phyloP scores from a whole-genome alignment of 495 filamentous ascomycete species.

The Penicillium verhagenii region DNA sequence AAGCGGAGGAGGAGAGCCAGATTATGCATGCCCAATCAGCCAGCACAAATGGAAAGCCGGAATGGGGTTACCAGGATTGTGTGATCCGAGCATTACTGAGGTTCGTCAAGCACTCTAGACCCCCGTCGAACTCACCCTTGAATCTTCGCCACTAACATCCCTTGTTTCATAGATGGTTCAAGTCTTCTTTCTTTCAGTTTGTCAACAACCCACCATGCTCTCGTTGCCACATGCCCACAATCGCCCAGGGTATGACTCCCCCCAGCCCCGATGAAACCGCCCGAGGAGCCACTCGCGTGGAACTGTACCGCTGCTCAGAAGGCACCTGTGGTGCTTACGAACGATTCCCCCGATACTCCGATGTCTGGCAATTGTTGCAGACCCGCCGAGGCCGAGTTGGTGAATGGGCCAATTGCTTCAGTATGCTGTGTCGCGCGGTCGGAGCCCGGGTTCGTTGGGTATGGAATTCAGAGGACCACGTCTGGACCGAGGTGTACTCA shows the following conservation, averaged over 20 bases:
- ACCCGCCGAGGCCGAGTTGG: conserved; percentile 81
- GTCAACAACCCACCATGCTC: conserved; percentile 92
- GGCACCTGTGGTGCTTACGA: conserved; percentile 70
- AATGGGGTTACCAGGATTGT: conserved; percentile 99
- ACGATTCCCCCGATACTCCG: conserved; percentile 90
- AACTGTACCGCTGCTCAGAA: conserved; percentile 82
- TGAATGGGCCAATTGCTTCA: conserved; percentile 99
- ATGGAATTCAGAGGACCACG: conserved; percentile 96
- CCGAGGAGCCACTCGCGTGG: conserved; percentile 79
- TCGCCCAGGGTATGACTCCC: conserved; percentile 74
- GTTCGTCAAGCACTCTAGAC: conserved; percentile 33
- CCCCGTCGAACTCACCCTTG: conserved; percentile 1
- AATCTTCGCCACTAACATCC: conserved; percentile 20
- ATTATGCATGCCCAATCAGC: conserved; percentile 82
- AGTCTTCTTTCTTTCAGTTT: conserved; percentile 89
- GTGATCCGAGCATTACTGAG: conserved; percentile 85
- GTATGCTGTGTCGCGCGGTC: conserved; percentile 94
- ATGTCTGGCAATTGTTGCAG: conserved; percentile 91
- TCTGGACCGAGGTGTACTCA: conserved; percentile 97
- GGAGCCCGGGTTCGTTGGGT: conserved; percentile 93
- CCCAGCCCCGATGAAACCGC: conserved; percentile 87
- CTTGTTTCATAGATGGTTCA: conserved; percentile 76
- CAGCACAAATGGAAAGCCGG: conserved; percentile 76
- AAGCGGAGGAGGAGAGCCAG: conserved; percentile 90
- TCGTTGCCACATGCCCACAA: conserved; percentile 76